phyloP scores from a whole-genome alignment of 2,329 filamentous ascomycete species.

The Aspergillus sp. region DNA sequence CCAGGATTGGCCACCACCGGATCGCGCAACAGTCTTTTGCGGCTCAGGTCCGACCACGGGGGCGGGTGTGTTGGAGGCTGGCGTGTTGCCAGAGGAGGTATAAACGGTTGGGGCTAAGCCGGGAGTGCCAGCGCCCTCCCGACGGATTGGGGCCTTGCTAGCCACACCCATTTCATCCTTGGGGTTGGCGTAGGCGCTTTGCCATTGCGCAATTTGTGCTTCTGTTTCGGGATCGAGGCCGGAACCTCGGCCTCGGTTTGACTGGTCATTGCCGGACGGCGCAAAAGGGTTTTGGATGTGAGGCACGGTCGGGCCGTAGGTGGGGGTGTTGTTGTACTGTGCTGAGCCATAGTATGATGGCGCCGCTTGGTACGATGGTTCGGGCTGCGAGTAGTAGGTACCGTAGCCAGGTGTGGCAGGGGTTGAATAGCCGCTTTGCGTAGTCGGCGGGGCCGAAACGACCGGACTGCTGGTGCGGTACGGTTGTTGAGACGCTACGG shows the following conservation, averaged over 20 bases:
- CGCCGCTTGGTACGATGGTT: constrained; percentile 32
- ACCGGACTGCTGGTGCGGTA: constrained; percentile 39
- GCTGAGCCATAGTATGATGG: constrained; percentile 47
- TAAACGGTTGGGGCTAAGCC: constrained; percentile 45
- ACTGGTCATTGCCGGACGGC: constrained; percentile 51
- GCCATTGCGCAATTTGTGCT: constrained; percentile 91
- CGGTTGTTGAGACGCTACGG: constrained; percentile 50
- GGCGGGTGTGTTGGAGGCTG: constrained; percentile 41
- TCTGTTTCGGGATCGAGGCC: constrained; percentile 75
- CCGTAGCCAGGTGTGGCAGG: constrained; percentile 43
- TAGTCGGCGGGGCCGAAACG: constrained; percentile 38
- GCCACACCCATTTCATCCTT: constrained; percentile 53
- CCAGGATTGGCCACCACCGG: constrained; percentile 91
- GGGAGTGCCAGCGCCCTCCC: constrained; percentile 37
- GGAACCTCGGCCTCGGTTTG: constrained; percentile 29
- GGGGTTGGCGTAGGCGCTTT: constrained; percentile 73
- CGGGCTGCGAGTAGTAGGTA: constrained; percentile 43
- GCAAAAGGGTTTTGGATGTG: constrained; percentile 82
- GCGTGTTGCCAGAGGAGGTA: constrained; percentile 30
- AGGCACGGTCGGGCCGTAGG: constrained; percentile 56
- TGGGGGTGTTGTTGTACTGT: constrained; percentile 45
- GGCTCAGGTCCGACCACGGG: constrained; percentile 44
- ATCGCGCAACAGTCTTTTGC: constrained; percentile 82
- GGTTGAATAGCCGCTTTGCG: constrained; percentile 34
- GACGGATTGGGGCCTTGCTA: constrained; percentile 41